Evolutionary conservation across 2,329 filamentous ascomycete genomes (phyloP), one percentile per base, ranked within the genome.

Genomic region (Cytospora leucostoma): DNA sequence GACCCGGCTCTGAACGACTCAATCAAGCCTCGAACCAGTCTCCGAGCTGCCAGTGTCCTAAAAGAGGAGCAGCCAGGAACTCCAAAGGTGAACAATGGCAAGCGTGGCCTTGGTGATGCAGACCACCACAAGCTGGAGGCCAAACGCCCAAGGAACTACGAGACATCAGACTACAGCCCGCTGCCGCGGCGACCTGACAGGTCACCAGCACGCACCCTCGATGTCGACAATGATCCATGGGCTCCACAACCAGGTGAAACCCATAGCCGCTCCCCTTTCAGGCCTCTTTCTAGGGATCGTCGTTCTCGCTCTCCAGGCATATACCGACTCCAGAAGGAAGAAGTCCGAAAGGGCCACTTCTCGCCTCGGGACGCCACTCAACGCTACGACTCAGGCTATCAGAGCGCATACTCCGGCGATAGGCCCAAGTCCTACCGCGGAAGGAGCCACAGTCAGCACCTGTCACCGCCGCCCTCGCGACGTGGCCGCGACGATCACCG

Each of bases 361-460:
- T 44, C 53, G 4, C 61, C 64, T 15, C 50, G 53, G 12, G 56
- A 62, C 51, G 61, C 64, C 17, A 54, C 65, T 17, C 64, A 61
- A n/a, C 63, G 65, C 37, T 62, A 61, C 40, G 65, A 64, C 54
- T 66, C 65, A 15, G 61, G 64, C 2, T 66, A 67, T 11, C 64
- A 62, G 4, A 67, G 64, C 35, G 54, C 51, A 10, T 38, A 54
- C 37, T 64, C 61, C 3, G 54, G 50, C 32, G 65, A 64, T 10
- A 66, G 47, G 56, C 19, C 37, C 35, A 60, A 56, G 6, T 27
- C 49, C 2, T 44, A 61, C n/a, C 57, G 61, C 13, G 57, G 63
- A 17, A 59, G 59, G 21, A 57, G 54, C 27, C 21, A 21, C 15
- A 62, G 38, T 32, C 61, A 32, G 35, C 64, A 54, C 21, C 61